Conservation (phyloP, 176 grass and related monocot species). For the Oryza glumipatula region DNA sequence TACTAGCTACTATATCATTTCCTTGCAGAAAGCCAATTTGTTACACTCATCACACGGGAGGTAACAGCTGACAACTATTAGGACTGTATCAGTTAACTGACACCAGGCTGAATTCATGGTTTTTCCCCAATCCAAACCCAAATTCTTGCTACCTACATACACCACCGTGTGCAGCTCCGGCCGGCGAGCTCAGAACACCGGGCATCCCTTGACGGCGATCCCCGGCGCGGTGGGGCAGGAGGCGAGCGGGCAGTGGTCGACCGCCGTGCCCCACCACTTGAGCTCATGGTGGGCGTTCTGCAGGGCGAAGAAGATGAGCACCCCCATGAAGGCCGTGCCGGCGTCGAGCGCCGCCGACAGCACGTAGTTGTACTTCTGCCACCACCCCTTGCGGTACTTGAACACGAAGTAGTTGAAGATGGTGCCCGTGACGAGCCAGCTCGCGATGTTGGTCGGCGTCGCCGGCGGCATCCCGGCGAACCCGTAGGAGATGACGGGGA, state of each 20-base stretch:
- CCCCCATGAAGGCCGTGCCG: conserved; percentile 95
- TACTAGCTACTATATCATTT: not conserved
- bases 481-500: conserved; percentile 93
- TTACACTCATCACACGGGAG: conserved; percentile 14
- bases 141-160: conserved; percentile 6
- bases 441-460: conserved; percentile 96
- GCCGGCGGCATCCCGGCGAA: conserved; percentile 99
- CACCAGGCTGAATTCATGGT: not conserved
- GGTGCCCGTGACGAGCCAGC: conserved; percentile 89
- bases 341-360: conserved; percentile 94
- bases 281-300: conserved; percentile 81
- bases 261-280: conserved; percentile 91
- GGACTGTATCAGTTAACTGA: conserved; percentile 19
- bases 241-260: conserved; percentile 93
- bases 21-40: conserved; percentile 22
- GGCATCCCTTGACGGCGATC: conserved; percentile 86
- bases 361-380: conserved; percentile 99
- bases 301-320: conserved; percentile 94
- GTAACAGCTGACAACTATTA: not conserved
- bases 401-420: conserved; percentile 98
- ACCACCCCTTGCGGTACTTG: conserved; percentile 88
- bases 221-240: conserved; percentile 82
- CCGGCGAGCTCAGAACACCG: conserved; percentile 61
- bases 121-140: not conserved
- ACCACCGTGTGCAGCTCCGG: not conserved